Evolutionary conservation across 108 stramenopile species (phyloP).

Genomic region (Nitzschia sp.): DNA sequence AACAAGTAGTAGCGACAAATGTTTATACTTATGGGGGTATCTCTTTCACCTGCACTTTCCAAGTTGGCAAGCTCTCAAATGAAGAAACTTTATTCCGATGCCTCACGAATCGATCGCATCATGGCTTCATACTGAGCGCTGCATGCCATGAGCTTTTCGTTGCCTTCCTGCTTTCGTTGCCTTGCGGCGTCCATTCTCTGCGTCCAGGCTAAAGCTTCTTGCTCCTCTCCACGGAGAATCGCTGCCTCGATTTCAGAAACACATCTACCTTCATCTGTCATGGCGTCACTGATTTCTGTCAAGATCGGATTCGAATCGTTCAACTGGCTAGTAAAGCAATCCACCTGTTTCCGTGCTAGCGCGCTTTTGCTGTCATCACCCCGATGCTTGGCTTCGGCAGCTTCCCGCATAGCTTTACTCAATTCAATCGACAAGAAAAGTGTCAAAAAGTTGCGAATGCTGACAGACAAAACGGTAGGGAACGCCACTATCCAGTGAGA

Average conservation of each 20-base stretch:
- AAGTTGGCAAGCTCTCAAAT: not conserved
- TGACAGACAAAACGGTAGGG: not conserved
- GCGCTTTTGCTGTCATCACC: conserved; percentile 29
- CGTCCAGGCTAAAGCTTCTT: conserved; percentile 28
- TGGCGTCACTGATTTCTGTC: conserved; percentile 85
- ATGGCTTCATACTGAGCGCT: conserved; percentile 69
- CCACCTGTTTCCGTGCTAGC: conserved; percentile 53
- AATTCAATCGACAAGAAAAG: conserved; percentile 89
- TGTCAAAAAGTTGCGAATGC: conserved; percentile 87
- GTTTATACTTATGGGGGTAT: not conserved
- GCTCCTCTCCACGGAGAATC: conserved; percentile 14
- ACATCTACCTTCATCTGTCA: conserved; percentile 71
- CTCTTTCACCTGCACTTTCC: too few relatives aligned
- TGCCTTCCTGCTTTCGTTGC: conserved; percentile 49
- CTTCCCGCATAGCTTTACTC: conserved; percentile 77
- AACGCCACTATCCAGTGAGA: too few relatives aligned
- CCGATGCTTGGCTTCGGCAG: conserved; percentile 47
- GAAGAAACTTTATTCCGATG: not conserved
- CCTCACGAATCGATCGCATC: conserved; percentile 66
- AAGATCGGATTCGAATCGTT: conserved; percentile 89
- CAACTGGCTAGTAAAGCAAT: conserved; percentile 77
- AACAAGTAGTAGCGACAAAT: conserved; percentile 19
- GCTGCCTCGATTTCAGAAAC: conserved; percentile 18
- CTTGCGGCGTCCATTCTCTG: conserved; percentile 40
- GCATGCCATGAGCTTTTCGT: conserved; percentile 67